These are phyloP conservation scores for Zychaea mexicana DNA, from an alignment of 371 early-diverging fungal genomes.

Conservation along the genomic window DNA sequence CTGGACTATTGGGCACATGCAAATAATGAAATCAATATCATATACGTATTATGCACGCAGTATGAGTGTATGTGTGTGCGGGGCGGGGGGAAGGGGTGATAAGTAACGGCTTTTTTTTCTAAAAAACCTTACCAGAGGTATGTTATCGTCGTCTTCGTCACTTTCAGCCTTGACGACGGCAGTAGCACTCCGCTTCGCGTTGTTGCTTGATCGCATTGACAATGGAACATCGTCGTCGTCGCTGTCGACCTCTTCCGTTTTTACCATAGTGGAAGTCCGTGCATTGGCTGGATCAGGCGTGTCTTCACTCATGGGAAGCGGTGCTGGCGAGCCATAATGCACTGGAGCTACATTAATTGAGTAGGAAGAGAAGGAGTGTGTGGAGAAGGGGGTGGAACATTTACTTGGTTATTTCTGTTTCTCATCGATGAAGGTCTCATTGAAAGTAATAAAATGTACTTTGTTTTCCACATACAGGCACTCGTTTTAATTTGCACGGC, in stretches of 20 bases:
- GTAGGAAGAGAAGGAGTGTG: background rate
- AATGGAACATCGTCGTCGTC: constrained; percentile 21
- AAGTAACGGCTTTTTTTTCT: too few species aligned
- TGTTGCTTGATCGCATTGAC: constrained; percentile 9
- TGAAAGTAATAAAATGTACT: too few species aligned
- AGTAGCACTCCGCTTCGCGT: constrained; percentile 5
- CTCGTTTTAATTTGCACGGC: background rate
- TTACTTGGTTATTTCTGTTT: too few species aligned
- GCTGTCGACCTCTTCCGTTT: constrained; percentile 18
- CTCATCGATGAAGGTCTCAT: too few species aligned
- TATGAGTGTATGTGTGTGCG: too few species aligned
- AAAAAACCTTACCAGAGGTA: constrained; percentile 17
- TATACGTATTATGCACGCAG: too few species aligned
- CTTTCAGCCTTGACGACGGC: constrained; percentile 10
- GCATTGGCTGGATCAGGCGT: constrained; percentile 11
- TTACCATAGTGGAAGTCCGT: constrained; percentile 8
- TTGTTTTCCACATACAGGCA: background rate
- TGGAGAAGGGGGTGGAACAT: too few species aligned
- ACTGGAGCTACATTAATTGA: background rate
- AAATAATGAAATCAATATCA: background rate
- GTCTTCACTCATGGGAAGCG: background rate
- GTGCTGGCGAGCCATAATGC: background rate
- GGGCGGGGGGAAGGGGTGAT: too few species aligned
- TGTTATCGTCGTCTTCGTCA: constrained; percentile 14
- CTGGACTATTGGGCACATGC: background rate